Conservation (phyloP, 345 rosid species). For the Brassica carinata region DNA sequence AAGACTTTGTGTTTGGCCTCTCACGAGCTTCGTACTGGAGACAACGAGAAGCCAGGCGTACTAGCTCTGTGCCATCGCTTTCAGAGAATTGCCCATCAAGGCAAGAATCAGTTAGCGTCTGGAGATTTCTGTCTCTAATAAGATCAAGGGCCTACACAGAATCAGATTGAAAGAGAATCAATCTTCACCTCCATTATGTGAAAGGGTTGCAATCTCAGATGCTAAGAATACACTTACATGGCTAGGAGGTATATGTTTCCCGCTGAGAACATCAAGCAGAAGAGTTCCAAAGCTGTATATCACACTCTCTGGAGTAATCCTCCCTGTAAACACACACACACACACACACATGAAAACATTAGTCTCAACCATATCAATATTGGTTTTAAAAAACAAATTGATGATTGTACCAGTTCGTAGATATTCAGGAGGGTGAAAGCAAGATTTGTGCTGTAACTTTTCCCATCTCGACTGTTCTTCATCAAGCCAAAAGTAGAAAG, state of each 20-base stretch:
- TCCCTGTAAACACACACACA: slow-evolving; percentile 52
- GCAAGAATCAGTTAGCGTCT: slow-evolving; percentile 97
- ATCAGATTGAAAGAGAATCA: slow-evolving; percentile 24
- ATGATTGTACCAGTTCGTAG: no score
- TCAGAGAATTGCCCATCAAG: slow-evolving; percentile 93
- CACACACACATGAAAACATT: not conserved
- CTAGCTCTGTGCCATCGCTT: slow-evolving; percentile 88
- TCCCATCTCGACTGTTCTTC: no score
- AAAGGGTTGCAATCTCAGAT: not conserved
- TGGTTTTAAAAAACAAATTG: not conserved
- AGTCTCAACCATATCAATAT: slow-evolving; percentile 16
- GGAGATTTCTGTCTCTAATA: slow-evolving; percentile 88
- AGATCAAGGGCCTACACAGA: slow-evolving; percentile 82
- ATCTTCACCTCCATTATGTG: not conserved
- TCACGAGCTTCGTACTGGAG: slow-evolving; percentile 95
- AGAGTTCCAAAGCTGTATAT: slow-evolving; percentile 98
- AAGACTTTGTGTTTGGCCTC: slow-evolving; percentile 80
- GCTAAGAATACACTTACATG: slow-evolving; percentile 60
- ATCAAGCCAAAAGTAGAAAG: no score
- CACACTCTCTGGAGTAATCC: slow-evolving; percentile 96
- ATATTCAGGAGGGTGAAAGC: no score
- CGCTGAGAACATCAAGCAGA: slow-evolving; percentile 93
- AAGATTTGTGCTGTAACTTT: no score
- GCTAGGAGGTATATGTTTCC: slow-evolving; percentile 98
- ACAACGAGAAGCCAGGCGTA: slow-evolving; percentile 88